Evolutionary conservation across 23 red algal genomes (phyloP), one percentile per base, ranked within the genome.

Genomic region (Chondrus crispus): DNA sequence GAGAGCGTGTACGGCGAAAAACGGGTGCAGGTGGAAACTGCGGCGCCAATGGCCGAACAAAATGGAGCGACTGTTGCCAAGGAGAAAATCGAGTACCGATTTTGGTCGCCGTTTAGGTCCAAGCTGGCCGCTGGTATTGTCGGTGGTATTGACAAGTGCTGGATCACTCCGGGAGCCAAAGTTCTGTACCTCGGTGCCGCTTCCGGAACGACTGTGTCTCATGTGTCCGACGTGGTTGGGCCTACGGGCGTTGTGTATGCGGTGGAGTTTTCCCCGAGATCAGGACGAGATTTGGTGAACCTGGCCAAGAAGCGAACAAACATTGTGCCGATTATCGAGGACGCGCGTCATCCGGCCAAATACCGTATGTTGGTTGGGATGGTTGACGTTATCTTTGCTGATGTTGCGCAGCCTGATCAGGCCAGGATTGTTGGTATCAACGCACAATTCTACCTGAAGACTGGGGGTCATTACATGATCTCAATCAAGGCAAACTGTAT

Each of bases 401-500:
- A 99, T 84, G 97, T 99, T 22, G 97, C 97, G 33, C 97, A 99
- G 84, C 97, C 97, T 26, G 97, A 99, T 88, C 97, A 99, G 81
- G 80, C 97, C 24, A 88, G 97, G 48, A 98, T 99, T 45, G 89
- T 99, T 29, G 97, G 94, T 32, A 87, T 96, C 49, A 99, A 99
- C 68, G 93, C 97, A 2, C 88, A 93, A 53, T 93, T 88, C 26
- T 99, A 95, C 62, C 93, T 99, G 36, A 99, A 94, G 74, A 96
- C 94, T 6, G 97, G 95, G 14, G 97, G 97, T 19, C 83, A 93
- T 68, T 99, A 96, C 55, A 95, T 99, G 88, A 96, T 99, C 37
- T 99, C 97, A 32, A 96, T 99, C 92, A 99, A 99, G 84, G 97
- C 97, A 51, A 96, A 93, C 40, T 99, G 97, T 91, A 81, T 99